phyloP scores from a whole-genome alignment of 306 rosid species.

The Luffa aegyptiaca region DNA sequence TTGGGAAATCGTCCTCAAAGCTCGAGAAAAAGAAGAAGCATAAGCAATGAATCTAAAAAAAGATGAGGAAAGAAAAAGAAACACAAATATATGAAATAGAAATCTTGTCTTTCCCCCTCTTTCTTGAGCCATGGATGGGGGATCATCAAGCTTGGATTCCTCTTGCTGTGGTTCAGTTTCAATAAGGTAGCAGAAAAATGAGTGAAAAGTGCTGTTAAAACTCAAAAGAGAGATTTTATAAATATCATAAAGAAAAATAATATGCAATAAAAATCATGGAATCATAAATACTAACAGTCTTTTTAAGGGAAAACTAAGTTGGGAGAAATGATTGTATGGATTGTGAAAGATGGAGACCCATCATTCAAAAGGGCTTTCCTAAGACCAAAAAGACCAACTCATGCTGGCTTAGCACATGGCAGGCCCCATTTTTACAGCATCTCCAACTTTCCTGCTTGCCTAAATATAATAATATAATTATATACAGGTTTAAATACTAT shows the following conservation, averaged over 20 bases:
- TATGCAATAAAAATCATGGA: not conserved
- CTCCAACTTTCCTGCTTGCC: not conserved
- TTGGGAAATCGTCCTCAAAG: not conserved
- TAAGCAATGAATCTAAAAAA: not conserved
- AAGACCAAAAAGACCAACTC: conserved; percentile 11
- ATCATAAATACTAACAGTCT: not conserved
- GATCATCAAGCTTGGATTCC: not conserved
- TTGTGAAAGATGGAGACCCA: conserved; percentile 16
- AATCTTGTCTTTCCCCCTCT: not conserved
- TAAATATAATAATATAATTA: not conserved
- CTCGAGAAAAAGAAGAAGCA: not conserved
- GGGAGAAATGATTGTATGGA: conserved; percentile 8
- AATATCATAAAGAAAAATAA: not conserved
- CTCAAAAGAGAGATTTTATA: not conserved
- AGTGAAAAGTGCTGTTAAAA: not conserved
- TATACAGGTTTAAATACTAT: not conserved
- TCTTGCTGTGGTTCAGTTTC: not conserved
- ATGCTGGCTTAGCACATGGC: conserved; percentile 15
- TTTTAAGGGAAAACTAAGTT: conserved; percentile 2
- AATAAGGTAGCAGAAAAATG: not conserved
- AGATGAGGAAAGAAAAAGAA: not conserved
- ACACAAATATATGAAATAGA: not conserved
- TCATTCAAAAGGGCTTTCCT: conserved; percentile 6
- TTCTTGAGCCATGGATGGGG: not conserved
- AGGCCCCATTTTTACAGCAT: conserved; percentile 9